Conservation (phyloP, 2,329 filamentous ascomycete species). For the Colletotrichum spinosum region DNA sequence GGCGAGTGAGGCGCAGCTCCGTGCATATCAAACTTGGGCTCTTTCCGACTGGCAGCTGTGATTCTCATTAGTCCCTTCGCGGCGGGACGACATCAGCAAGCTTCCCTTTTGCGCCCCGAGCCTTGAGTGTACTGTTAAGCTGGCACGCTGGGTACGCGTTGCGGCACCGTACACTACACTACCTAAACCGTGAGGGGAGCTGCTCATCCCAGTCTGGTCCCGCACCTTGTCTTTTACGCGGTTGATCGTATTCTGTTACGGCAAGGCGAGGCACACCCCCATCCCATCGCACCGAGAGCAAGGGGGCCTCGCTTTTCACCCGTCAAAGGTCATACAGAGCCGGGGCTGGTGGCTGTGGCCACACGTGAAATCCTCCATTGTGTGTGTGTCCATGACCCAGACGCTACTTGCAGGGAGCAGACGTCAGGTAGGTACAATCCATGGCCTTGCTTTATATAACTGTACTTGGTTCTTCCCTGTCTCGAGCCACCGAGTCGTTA, state of each 20-base stretch:
- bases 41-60: not conserved
- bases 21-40: slow-evolving; percentile 32
- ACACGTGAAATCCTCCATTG: slow-evolving; percentile 17
- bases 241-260: too few relatives aligned
- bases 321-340: slow-evolving; percentile 4
- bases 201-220: too few relatives aligned
- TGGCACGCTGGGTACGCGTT: not conserved
- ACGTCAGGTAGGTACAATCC: slow-evolving; percentile 16
- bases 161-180: too few relatives aligned
- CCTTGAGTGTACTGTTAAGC: slow-evolving; percentile 1
- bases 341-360: slow-evolving; percentile 10
- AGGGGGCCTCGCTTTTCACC: not conserved
- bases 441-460: slow-evolving; percentile 18
- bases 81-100: slow-evolving; percentile 36
- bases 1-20: slow-evolving; percentile 35
- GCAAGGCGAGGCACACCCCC: slow-evolving; percentile 13
- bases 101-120: slow-evolving; percentile 32
- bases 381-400: slow-evolving; percentile 4
- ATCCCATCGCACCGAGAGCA: not conserved
- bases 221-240: not conserved
- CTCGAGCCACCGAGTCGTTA: slow-evolving; percentile 6
- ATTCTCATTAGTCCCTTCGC: slow-evolving; percentile 11
- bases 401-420: not conserved
- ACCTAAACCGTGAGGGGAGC: too few relatives aligned
- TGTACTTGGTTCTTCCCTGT: slow-evolving; percentile 26